phyloP scores from a whole-genome alignment of 2,329 filamentous ascomycete species.

The Helminthosporium solani region DNA sequence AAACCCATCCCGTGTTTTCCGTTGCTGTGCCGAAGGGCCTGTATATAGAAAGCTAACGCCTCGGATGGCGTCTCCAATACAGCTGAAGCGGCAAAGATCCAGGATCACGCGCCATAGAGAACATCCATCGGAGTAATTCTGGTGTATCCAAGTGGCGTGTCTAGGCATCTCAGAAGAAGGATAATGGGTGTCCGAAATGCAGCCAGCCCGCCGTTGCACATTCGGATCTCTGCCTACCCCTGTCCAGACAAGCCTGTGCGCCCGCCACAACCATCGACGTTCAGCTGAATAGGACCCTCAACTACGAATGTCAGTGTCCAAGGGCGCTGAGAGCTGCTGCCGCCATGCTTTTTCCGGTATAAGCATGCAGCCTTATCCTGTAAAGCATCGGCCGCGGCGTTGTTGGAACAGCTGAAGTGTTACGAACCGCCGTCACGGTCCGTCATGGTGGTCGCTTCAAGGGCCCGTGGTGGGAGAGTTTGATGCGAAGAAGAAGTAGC shows the following conservation, averaged over 20 bases:
- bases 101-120: conserved; percentile 13
- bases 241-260: conserved; percentile 16
- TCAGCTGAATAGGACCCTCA: conserved; percentile 35
- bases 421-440: conserved; percentile 23
- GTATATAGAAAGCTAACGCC: conserved; percentile 1
- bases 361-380: conserved; percentile 34
- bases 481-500: conserved; percentile 1
- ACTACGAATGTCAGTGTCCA: conserved; percentile 7
- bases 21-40: not conserved
- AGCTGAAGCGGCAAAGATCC: conserved; percentile 14
- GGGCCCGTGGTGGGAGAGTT: conserved; percentile 14
- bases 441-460: conserved; percentile 29
- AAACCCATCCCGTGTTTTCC: not conserved
- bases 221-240: conserved; percentile 22
- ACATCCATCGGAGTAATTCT: conserved; percentile 6
- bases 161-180: conserved; percentile 5
- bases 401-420: conserved; percentile 36
- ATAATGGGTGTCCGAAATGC: not conserved
- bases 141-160: conserved; percentile 2
- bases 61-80: conserved; percentile 13
- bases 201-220: conserved; percentile 12
- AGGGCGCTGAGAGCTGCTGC: conserved; percentile 16
- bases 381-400: conserved; percentile 34
- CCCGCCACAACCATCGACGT: conserved; percentile 33
- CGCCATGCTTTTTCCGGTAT: conserved; percentile 20